phyloP scores from a whole-genome alignment of 2,329 filamentous ascomycete species.

The Ophiostoma ulmi region DNA sequence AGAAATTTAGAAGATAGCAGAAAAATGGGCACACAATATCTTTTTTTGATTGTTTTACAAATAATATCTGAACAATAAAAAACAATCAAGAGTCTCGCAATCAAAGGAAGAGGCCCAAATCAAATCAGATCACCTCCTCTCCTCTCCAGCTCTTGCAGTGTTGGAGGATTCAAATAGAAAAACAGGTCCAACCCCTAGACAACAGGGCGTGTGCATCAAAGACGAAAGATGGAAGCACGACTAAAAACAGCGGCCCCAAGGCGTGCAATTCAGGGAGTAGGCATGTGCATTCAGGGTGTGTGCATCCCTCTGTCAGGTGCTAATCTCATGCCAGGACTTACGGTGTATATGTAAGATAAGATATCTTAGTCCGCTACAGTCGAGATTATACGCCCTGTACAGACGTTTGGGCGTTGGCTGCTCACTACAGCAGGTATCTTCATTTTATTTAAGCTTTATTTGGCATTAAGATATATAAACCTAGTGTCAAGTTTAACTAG shows the following conservation, averaged over 20 bases:
- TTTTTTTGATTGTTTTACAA: neutral
- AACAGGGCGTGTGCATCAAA: constrained; percentile 9
- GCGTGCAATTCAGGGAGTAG: neutral
- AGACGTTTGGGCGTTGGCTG: neutral
- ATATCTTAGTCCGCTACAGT: neutral
- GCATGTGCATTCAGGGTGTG: constrained; percentile 9
- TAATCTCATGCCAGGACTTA: neutral
- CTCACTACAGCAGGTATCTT: constrained; percentile 1
- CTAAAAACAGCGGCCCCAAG: too few species aligned
- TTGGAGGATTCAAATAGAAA: neutral
- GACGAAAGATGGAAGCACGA: neutral
- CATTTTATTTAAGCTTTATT: neutral
- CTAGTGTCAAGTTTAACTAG: neutral
- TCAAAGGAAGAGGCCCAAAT: neutral
- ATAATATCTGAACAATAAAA: neutral
- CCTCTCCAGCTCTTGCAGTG: neutral
- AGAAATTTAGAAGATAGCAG: neutral
- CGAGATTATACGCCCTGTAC: neutral
- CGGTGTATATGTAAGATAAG: constrained; percentile 4
- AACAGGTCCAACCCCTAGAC: neutral
- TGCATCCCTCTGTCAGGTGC: neutral
- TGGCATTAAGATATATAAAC: too few species aligned
- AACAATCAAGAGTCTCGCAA: neutral
- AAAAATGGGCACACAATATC: neutral
- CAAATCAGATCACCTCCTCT: neutral